phyloP scores from a whole-genome alignment of 176 grass and related monocot genomes.

The Zoysia pacifica region DNA sequence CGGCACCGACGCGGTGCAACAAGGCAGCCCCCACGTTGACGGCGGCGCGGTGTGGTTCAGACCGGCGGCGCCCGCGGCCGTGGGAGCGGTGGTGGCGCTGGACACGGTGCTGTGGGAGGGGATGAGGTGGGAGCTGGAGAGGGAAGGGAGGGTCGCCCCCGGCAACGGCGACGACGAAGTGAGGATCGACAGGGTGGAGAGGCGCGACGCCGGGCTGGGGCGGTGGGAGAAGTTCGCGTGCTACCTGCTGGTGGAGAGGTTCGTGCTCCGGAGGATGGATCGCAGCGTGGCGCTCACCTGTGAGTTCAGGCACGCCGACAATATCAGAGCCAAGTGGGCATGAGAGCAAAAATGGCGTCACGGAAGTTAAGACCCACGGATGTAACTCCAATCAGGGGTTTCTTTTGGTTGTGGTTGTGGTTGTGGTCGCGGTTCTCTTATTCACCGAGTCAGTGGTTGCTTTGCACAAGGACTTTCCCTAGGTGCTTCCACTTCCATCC shows the following conservation, averaged over 20 bases:
- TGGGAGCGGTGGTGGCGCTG: neutral
- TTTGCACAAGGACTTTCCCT: too few species aligned
- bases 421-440: too few species aligned
- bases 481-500: too few species aligned
- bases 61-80: neutral
- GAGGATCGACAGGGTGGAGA: conserved; percentile 10
- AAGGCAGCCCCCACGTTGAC: neutral
- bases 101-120: conserved; percentile 48
- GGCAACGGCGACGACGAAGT: neutral
- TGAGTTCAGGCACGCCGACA: conserved; percentile 44
- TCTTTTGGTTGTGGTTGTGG: too few species aligned
- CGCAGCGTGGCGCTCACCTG: conserved; percentile 37
- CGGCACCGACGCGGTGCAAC: conserved; percentile 8
- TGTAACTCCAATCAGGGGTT: too few species aligned
- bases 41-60: neutral
- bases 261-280: conserved; percentile 43
- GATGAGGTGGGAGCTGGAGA: conserved; percentile 44
- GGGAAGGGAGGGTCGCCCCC: conserved; percentile 28
- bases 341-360: neutral
- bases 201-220: neutral
- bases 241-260: conserved; percentile 50
- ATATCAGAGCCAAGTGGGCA: conserved; percentile 31
- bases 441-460: too few species aligned
- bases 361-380: too few species aligned
- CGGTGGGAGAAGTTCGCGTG: conserved; percentile 8